Evolutionary conservation across 768 basidiomycete genomes (phyloP).

Genomic region (Suillus decipiens): DNA sequence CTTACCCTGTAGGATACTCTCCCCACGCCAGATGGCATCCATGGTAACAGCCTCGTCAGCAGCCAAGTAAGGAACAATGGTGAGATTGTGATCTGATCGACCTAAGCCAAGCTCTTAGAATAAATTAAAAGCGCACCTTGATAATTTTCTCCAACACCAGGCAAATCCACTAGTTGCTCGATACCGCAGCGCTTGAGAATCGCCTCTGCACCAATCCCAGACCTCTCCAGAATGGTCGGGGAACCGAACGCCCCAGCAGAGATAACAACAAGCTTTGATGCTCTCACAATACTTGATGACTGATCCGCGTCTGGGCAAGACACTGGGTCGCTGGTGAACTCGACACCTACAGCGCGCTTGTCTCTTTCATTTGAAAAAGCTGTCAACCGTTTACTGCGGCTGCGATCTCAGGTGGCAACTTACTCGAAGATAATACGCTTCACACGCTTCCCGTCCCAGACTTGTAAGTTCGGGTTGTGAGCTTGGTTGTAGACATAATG

Average conservation of each 20-base stretch:
- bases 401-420: constrained; percentile 14
- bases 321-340: constrained; percentile 42
- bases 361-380: constrained; percentile 15
- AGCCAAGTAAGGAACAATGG: constrained; percentile 38
- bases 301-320: constrained; percentile 23
- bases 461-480: constrained; percentile 42
- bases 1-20: constrained; percentile 44
- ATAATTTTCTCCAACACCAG: constrained; percentile 74
- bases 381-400: neutral
- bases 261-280: constrained; percentile 48
- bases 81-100: constrained; percentile 32
- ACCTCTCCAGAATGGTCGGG: constrained; percentile 57
- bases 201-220: constrained; percentile 62
- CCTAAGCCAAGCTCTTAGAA: neutral
- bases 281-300: constrained; percentile 32
- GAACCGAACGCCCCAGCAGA: constrained; percentile 58
- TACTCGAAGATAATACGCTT: constrained; percentile 53
- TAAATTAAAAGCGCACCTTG: constrained; percentile 38
- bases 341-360: constrained; percentile 47
- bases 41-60: constrained; percentile 49
- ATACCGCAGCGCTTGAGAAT: constrained; percentile 53
- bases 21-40: constrained; percentile 46
- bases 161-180: constrained; percentile 57
- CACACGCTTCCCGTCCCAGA: constrained; percentile 43
- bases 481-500: constrained; percentile 51